These are phyloP conservation scores for Goffeauzyma gilvescens DNA, from an alignment of 768 basidiomycete genomes.

Conservation along the genomic window DNA sequence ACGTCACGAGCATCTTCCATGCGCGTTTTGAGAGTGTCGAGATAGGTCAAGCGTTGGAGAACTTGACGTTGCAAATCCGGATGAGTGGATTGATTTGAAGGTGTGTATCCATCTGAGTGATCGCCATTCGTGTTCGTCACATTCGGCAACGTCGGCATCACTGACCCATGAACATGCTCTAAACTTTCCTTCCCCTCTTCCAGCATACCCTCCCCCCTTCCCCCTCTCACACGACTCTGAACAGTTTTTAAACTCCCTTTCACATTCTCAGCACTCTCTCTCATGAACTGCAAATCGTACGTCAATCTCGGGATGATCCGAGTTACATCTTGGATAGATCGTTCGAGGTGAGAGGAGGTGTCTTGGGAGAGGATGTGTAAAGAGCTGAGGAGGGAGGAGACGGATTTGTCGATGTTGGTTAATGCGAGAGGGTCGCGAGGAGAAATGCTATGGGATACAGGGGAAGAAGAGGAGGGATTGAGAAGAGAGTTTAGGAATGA, in stretches of 20 bases:
- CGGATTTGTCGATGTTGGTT: slow-evolving; percentile 48
- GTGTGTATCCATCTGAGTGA: no score
- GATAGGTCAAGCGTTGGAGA: slow-evolving; percentile 54
- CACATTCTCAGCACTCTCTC: slow-evolving; percentile 65
- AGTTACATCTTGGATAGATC: slow-evolving; percentile 78
- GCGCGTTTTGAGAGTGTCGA: slow-evolving; percentile 62
- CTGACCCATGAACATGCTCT: no score
- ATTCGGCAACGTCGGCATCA: no score
- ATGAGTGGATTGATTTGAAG: no score
- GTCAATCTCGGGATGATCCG: slow-evolving; percentile 73
- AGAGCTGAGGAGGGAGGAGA: slow-evolving; percentile 55
- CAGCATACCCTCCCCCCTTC: background rate
- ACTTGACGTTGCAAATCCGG: no score
- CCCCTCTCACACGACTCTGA: slow-evolving; percentile 37
- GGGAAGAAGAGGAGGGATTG: background rate
- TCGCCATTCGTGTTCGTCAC: no score
- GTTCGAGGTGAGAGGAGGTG: slow-evolving; percentile 67
- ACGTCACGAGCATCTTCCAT: slow-evolving; percentile 85
- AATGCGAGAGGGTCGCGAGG: slow-evolving; percentile 34
- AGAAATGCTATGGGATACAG: background rate
- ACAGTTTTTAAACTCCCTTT: slow-evolving; percentile 49
- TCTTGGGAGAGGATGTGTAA: slow-evolving; percentile 76
- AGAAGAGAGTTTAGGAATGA: slow-evolving; percentile 11
- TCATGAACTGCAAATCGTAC: slow-evolving; percentile 94
- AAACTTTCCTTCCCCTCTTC: no score